These are phyloP conservation scores for Phytophthora fragariae DNA, from an alignment of 352 stramenopile genomes.

Conservation along the genomic window DNA sequence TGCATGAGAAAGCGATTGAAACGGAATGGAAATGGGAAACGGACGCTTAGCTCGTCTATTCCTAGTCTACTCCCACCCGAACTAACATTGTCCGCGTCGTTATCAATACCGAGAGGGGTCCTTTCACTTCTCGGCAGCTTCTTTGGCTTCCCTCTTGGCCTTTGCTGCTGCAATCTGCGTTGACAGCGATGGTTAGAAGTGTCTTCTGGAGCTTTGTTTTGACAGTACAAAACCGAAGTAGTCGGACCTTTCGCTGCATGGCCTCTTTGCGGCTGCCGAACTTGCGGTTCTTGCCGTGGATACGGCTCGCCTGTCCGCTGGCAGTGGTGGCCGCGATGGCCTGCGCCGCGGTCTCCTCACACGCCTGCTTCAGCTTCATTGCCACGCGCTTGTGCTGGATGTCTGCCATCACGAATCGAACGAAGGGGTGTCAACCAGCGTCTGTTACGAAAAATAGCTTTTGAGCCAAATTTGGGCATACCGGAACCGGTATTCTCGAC, in stretches of 20 bases:
- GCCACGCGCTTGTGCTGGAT: slow-evolving; percentile 74
- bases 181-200: background rate
- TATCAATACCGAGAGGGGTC: background rate
- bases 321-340: slow-evolving; percentile 76
- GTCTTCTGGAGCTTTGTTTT: slow-evolving; percentile 44
- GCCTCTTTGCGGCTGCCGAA: slow-evolving; percentile 84
- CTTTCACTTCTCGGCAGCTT: slow-evolving; percentile 15
- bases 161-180: slow-evolving; percentile 80
- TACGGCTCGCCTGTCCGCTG: slow-evolving; percentile 71
- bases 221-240: background rate
- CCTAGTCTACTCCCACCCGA: background rate
- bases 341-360: slow-evolving; percentile 83
- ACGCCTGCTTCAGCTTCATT: slow-evolving; percentile 78
- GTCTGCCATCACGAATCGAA: slow-evolving; percentile 49
- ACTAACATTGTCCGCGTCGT: background rate
- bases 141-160: slow-evolving; percentile 72
- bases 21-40: slow-evolving; percentile 24
- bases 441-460: too few relatives aligned
- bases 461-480: too few relatives aligned
- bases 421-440: too few relatives aligned
- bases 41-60: slow-evolving; percentile 18
- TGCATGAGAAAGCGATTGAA: slow-evolving; percentile 8
- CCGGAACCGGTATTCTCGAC: too few relatives aligned
- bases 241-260: slow-evolving; percentile 47
- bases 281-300: slow-evolving; percentile 90